phyloP scores from a whole-genome alignment of 805 yeast genomes.

The Sugiyamaella floridensis region DNA sequence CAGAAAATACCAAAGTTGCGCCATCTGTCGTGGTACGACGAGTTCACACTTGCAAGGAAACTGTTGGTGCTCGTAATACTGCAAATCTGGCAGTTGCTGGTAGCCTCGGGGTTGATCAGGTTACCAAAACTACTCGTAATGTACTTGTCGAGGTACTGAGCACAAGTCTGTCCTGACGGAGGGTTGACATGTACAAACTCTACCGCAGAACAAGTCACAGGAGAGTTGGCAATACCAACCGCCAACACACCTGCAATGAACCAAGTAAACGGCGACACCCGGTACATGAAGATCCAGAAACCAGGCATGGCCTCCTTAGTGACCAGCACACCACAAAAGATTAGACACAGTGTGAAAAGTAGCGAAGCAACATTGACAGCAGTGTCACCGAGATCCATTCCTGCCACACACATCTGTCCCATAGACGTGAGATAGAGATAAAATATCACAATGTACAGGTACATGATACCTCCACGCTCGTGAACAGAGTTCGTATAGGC shows the following conservation, averaged over 20 bases:
- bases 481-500: conserved; percentile 36
- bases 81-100: conserved; percentile 58
- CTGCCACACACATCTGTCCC: conserved; percentile 40
- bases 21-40: conserved; percentile 40
- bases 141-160: conserved; percentile 40
- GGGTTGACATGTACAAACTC: conserved; percentile 49
- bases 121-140: conserved; percentile 42
- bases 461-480: conserved; percentile 38
- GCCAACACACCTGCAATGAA: conserved; percentile 50
- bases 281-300: conserved; percentile 78
- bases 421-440: conserved; percentile 38
- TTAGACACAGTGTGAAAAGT: conserved; percentile 54
- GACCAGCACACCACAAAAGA: conserved; percentile 74
- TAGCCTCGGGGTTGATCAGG: conserved; percentile 36
- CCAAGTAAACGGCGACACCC: conserved; percentile 65
- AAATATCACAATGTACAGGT: conserved; percentile 37
- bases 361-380: conserved; percentile 57
- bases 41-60: conserved; percentile 40
- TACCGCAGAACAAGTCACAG: conserved; percentile 40
- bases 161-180: conserved; percentile 52
- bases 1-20: conserved; percentile 53
- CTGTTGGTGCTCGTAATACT: conserved; percentile 49
- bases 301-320: conserved; percentile 49
- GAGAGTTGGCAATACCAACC: conserved; percentile 39
- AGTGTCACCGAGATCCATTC: conserved; percentile 50